A percentile compares a stretch with the other conserved stretches of the same genome.
Conservation (phyloP, 2,329 filamentous ascomycete genomes). For the Cytospora leucostoma region DNA sequence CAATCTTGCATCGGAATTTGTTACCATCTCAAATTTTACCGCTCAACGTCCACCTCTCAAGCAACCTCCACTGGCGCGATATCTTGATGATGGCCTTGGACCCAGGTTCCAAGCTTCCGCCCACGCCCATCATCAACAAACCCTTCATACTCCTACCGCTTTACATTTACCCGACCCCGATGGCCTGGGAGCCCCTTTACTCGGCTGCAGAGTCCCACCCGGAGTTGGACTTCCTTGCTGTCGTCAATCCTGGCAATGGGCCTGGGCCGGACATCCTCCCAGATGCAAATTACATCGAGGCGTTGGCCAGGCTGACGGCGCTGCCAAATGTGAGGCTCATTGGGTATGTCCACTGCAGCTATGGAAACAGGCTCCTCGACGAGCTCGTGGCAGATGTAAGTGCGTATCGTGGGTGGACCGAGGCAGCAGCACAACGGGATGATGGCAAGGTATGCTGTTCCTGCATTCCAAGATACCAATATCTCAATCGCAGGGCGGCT, state of each 20-base stretch:
- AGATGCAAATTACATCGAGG: constrained; percentile 35
- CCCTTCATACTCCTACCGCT: constrained; percentile 37
- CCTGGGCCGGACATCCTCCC: constrained; percentile 34
- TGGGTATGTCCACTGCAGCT: constrained; percentile 38
- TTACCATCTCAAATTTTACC: background rate
- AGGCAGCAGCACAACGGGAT: constrained; percentile 24
- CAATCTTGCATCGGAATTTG: background rate
- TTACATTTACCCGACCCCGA: constrained; percentile 38
- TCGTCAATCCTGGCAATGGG: constrained; percentile 38
- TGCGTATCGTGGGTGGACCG: constrained; percentile 47
- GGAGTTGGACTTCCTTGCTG: constrained; percentile 34
- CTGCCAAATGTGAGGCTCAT: constrained; percentile 35
- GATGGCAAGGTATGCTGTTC: constrained; percentile 19
- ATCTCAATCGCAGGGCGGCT: background rate
- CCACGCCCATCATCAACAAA: background rate
- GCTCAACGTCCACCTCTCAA: constrained; percentile 4
- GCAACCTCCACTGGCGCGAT: background rate
- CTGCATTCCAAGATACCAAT: no score
- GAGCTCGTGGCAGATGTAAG: constrained; percentile 42
- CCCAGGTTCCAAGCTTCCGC: constrained; percentile 10
- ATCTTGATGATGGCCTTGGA: constrained; percentile 10
- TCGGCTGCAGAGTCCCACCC: constrained; percentile 31
- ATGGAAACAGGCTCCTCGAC: constrained; percentile 31
- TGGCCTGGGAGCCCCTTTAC: constrained; percentile 37
- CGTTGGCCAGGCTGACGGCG: constrained; percentile 30